A percentile compares a stretch with the other conserved stretches of the same genome.
These are phyloP conservation scores for Panicum hallii DNA, from an alignment of 202 grass and related monocot species.

Conservation along the genomic window DNA sequence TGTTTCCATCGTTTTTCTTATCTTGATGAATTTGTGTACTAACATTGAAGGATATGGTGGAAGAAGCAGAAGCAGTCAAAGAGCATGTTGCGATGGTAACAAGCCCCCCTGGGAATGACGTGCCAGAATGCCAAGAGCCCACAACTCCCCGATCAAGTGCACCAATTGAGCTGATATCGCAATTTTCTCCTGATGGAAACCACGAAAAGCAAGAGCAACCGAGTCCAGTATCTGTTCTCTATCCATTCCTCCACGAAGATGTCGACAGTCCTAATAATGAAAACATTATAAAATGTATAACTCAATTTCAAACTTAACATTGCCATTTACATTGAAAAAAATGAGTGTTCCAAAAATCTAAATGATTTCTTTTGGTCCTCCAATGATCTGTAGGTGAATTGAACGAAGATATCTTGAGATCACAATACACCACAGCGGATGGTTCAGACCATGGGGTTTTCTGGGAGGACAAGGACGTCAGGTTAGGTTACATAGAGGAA, in stretches of 20 bases:
- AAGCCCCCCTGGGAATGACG: conserved; percentile 33
- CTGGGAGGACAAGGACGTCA: conserved; percentile 58
- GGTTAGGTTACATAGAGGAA: conserved; percentile 64
- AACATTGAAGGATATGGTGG: conserved; percentile 37
- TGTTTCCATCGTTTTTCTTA: not conserved
- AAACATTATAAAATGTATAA: conserved; percentile 51
- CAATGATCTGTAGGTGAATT: conserved; percentile 61
- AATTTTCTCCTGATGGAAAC: conserved; percentile 47
- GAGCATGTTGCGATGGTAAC: not conserved
- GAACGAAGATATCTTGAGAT: conserved; percentile 17
- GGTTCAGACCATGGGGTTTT: conserved; percentile 38
- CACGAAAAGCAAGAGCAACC: conserved; percentile 69
- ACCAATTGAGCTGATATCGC: conserved; percentile 45
- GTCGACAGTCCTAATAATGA: conserved; percentile 37
- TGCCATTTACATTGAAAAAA: conserved; percentile 22
- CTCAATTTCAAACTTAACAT: not conserved
- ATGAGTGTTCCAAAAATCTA: not conserved
- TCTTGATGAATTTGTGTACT: conserved; percentile 30
- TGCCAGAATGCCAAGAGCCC: conserved; percentile 48
- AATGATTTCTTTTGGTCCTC: conserved; percentile 38
- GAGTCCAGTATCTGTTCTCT: conserved; percentile 78
- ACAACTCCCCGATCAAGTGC: conserved; percentile 34
- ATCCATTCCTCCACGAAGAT: conserved; percentile 66
- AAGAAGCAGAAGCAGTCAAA: conserved; percentile 31
- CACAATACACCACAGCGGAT: conserved; percentile 12